Base-by-base conservation (phyloP, 1,139 yeast species). In the Taphrina pruni region DNA sequence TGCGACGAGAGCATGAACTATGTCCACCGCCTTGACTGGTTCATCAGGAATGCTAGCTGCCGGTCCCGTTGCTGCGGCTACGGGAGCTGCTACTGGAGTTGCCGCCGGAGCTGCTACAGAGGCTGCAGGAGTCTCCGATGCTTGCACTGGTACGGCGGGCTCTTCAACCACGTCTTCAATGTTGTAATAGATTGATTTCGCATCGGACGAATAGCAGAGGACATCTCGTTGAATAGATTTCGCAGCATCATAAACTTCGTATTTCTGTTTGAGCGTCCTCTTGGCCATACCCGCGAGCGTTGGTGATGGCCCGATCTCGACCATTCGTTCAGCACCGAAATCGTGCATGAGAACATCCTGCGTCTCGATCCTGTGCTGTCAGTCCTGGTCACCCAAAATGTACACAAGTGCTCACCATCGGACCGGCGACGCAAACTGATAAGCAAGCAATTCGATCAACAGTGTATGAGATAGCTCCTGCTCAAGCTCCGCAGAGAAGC, bases 281-380 rank as follows among this genome's bases (percentile, higher is more conserved):
- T 90, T 87, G 72, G 99, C 98, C 99, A 94, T 94, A 74, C 98
- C 98, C 51, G 97, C 94, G 78, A 94, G 85, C 52, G 99, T 94
- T 71, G 99, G 99, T 65, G 98, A 92, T 72, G 99, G 99, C 70
- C 99, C 99, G 73, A 94, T 90, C 81, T 94, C 99, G 74, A 94
- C 97, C 73, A 94, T 93, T 77, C 99, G 86, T 82, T 94, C 99
- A 72, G 98, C 90, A 17, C 69, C 66, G 85, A 87, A 90, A 75
- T 92, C 95, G 79, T 90, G 89, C 79, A 94, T 87, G 79, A 94
- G 90, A 71, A 93, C 98, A 84, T 94, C 99, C 81, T 94, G 99
- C 72, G 99, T 94, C 80, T 94, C 99, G 79, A 94, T 95, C 67
- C 67, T 64, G 43, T 9, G 8, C 9, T 12, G 35, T 54, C 43